phyloP scores from a whole-genome alignment of 75 land plant genomes.

The Cunninghamia lanceolata region DNA sequence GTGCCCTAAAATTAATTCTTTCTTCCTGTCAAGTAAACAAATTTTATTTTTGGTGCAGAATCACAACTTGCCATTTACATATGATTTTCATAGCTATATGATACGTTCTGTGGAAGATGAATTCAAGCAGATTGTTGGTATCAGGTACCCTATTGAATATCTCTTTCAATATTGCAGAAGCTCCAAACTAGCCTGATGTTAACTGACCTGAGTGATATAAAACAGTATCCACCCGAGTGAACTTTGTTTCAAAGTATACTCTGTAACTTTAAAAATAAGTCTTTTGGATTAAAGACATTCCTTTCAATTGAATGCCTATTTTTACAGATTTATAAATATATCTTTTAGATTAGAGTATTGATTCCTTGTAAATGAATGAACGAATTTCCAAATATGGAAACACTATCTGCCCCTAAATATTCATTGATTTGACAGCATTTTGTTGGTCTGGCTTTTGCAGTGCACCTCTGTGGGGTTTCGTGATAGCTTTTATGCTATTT shows the following conservation, averaged over 20 bases:
- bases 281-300: neutral
- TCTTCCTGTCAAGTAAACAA: neutral
- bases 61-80: slow-evolving; percentile 60
- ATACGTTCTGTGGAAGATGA: slow-evolving; percentile 95
- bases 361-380: neutral
- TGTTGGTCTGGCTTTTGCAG: slow-evolving; percentile 42
- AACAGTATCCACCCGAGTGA: neutral
- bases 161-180: neutral
- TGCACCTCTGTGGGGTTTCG: slow-evolving; percentile 87
- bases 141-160: slow-evolving; percentile 48
- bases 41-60: slow-evolving; percentile 46
- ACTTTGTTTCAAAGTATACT: neutral
- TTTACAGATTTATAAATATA: neutral
- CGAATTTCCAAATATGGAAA: neutral
- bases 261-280: neutral
- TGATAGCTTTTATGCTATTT: slow-evolving; percentile 78
- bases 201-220: neutral
- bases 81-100: slow-evolving; percentile 97
- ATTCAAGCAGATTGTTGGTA: slow-evolving; percentile 77
- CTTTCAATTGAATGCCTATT: neutral
- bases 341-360: neutral
- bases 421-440: neutral
- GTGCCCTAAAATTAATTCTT: neutral
- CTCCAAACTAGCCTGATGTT: neutral
- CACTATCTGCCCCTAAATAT: neutral